phyloP scores from a whole-genome alignment of 169 alveolate species.

The Theileria sp. region DNA sequence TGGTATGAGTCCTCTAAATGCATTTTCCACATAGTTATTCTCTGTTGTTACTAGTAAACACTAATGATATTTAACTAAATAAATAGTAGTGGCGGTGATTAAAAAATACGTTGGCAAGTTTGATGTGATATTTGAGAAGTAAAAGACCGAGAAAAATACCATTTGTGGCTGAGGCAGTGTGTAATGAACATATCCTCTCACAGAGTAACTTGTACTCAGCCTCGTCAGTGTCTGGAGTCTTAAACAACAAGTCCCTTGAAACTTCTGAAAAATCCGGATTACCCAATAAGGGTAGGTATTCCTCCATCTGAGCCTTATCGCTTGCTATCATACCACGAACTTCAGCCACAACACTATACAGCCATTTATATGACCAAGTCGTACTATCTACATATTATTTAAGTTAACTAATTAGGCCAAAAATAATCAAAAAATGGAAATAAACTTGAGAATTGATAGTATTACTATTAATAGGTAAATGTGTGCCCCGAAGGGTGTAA shows the following conservation, averaged over 20 bases:
- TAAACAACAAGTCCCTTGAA: slow-evolving; percentile 50
- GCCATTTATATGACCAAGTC: neutral
- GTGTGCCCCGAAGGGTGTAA: neutral
- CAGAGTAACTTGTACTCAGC: slow-evolving; percentile 46
- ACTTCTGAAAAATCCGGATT: slow-evolving; percentile 40
- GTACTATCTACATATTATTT: neutral
- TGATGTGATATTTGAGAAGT: slow-evolving; percentile 29
- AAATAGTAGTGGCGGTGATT: neutral
- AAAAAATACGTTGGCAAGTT: slow-evolving; percentile 33
- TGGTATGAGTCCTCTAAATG: slow-evolving; percentile 45
- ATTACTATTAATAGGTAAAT: neutral
- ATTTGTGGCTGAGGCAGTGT: slow-evolving; percentile 51
- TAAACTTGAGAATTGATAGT: neutral
- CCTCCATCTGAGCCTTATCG: slow-evolving; percentile 52
- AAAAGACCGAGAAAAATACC: slow-evolving; percentile 38
- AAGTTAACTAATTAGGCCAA: neutral
- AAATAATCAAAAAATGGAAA: neutral
- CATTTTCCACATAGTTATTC: neutral
- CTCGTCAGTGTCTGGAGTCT: slow-evolving; percentile 9
- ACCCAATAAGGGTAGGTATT: slow-evolving; percentile 57
- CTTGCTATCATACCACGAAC: slow-evolving; percentile 32
- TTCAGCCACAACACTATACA: slow-evolving; percentile 43
- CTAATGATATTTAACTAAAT: neutral
- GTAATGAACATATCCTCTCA: slow-evolving; percentile 37
- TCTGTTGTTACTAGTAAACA: neutral